Base-by-base conservation (phyloP, 2,329 filamentous ascomycete species). In the Aspergillus awamori region DNA sequence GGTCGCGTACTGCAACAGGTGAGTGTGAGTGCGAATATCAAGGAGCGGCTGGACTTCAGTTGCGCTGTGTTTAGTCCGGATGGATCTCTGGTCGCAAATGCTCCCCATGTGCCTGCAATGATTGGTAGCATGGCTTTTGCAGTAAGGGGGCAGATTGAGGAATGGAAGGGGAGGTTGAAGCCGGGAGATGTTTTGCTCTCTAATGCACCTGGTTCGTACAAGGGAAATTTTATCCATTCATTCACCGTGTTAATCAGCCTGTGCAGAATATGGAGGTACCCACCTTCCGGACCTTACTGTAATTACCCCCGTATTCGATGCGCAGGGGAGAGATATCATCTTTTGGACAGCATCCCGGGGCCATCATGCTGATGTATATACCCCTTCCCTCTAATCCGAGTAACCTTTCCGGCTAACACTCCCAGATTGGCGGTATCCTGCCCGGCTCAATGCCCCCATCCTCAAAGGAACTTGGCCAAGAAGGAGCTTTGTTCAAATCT, bases 11-110 rank as follows among this genome's bases (percentile, higher is more conserved):
- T 93, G 15, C 90, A 93, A 70, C 93, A 93, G 79, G 93, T 90
- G 0, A 64, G 7, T 90, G 88, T 72, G 89, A 93, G 58, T 90
- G 87, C 69, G 1, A 93, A 93, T 68, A 89, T 93, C 68, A 93
- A 93, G 72, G 91, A 93, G 90, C 85, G 90, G 4, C 83, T 93
- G 0, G 91, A 94, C 70, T 93, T 92, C 70, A 92, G 89, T 1
- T 94, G 91, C 68, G 91, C 91, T 24, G 83, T 93, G 2, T 93
- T 93, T 65, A 89, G 92, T 68, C 83, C 87, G 0, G 84, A 86
- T 3, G 47, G 47, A 7, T 30, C 24, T 8, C 79, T 93, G 0
- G 90, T 93, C 1, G 76, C 77, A 3, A 79, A 79, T 60, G 83
- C 90, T 20, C 90, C 90, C 0, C 90, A 93, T 80, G 77, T 93